These are phyloP conservation scores for Eucalyptus curtisii DNA, from an alignment of 345 rosid species.

Conservation along the genomic window DNA sequence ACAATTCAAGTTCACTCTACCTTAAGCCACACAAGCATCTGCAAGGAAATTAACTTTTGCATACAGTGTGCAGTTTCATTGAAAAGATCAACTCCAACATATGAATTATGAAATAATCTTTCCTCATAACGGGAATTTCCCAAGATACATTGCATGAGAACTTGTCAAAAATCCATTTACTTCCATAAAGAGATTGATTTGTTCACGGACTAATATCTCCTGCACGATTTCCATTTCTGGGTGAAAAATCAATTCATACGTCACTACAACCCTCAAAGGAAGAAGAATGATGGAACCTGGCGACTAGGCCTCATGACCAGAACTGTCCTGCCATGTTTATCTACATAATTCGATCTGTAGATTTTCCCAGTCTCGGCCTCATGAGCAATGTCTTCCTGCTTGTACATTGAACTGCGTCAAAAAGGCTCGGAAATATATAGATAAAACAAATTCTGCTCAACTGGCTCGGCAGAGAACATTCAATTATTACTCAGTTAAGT, in stretches of 20 bases:
- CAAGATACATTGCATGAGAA: not conserved
- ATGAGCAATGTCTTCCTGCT: slow-evolving; percentile 73
- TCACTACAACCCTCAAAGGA: not conserved
- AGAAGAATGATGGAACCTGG: slow-evolving; percentile 43
- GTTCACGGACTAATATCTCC: not conserved
- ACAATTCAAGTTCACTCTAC: not conserved
- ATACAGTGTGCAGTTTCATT: not conserved
- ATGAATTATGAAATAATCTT: not conserved
- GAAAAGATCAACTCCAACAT: not conserved
- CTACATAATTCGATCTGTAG: slow-evolving; percentile 56
- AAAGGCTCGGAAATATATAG: not conserved
- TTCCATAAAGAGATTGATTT: not conserved
- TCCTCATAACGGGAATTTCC: not conserved
- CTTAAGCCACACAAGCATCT: not conserved
- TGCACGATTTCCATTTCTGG: not conserved
- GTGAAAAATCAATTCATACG: not conserved
- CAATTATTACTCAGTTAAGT: not conserved
- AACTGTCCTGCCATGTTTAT: slow-evolving; percentile 76
- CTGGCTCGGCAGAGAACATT: not conserved
- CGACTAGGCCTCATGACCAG: slow-evolving; percentile 85
- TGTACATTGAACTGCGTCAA: not conserved
- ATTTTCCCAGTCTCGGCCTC: slow-evolving; percentile 96
- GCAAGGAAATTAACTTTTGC: not conserved
- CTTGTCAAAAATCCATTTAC: not conserved
- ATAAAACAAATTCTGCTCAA: not conserved